Base-by-base conservation (phyloP, 306 rosid genomes). In the Prunus salicina region DNA sequence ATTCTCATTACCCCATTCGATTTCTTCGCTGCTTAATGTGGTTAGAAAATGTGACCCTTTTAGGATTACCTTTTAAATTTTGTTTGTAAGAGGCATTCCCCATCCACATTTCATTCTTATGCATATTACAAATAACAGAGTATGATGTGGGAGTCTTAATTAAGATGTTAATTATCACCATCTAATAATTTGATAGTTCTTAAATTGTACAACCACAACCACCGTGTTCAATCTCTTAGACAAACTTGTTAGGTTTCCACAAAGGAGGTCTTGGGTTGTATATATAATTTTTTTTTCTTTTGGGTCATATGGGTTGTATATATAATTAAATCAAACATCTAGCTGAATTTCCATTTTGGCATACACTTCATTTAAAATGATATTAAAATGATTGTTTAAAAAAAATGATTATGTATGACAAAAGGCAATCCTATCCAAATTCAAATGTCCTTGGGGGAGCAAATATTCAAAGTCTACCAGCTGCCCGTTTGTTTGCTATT, bases 301-400 rank as follows among this genome's bases (percentile, higher is more conserved):
- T 38, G 43, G 2, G 43, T 38, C 2, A 38, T 38, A 38, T 38
- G 2, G 43, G 43, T 38, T 38, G 43, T 38, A 38, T 52, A 52
- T 18, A 24, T 22, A 11, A 58, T 11, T 58, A 58, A 60, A 13
- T 12, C 3, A 51, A 11, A n/a, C 14, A 18, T 34, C n/a, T 8
- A n/a, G 51, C 55, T 32, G 64, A 30, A 28, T 5, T 51, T 30
- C 19, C 50, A 52, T 45, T 2, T 52, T 30, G 50, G 16, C 71
- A 19, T 66, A 66, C 28, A 66, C 71, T 66, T 66, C 51, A 66
- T 66, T 38, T 19, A 41, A 64, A 64, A 64, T 34, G 24, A 32
- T 32, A 32, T 38, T 19, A 20, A 64, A 34, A 34, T 34, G 8
- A 34, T 34, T 34, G 41, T 34, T 5, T 34, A 5, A 34, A 34